A percentile compares a stretch with the other conserved stretches of the same genome.
Conservation (phyloP, 805 yeast species). For the Allodekkera sacchari region DNA sequence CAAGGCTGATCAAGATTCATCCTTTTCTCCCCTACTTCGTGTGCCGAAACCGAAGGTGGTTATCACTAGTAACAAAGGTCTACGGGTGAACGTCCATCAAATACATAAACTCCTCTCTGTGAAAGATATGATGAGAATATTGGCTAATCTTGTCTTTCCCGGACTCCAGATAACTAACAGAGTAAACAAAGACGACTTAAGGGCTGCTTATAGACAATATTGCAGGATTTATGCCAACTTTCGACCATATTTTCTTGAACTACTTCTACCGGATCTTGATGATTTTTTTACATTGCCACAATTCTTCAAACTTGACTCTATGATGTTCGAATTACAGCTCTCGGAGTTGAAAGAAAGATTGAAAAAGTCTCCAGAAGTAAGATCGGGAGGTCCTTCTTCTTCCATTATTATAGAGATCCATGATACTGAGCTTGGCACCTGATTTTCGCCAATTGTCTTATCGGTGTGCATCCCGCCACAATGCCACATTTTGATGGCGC, state of each 20-base stretch:
- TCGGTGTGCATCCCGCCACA: too few relatives aligned
- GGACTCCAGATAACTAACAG: conserved; percentile 6
- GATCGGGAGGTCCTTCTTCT: conserved; percentile 39
- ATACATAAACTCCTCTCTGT: conserved; percentile 10
- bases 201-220: conserved; percentile 2
- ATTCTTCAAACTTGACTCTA: conserved; percentile 14
- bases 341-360: conserved; percentile 39
- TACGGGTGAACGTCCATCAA: conserved; percentile 6
- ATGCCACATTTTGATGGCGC: too few relatives aligned
- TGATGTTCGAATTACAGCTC: conserved; percentile 18
- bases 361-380: conserved; percentile 33
- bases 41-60: neutral
- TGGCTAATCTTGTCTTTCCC: conserved; percentile 13
- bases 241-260: conserved; percentile 12
- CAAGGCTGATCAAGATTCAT: neutral
- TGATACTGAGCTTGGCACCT: too few relatives aligned
- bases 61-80: conserved; percentile 6
- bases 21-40: neutral
- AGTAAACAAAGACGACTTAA: neutral
- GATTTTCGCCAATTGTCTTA: too few relatives aligned
- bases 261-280: conserved; percentile 12
- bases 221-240: conserved; percentile 12
- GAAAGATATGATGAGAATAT: conserved; percentile 9
- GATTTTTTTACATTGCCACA: conserved; percentile 14
- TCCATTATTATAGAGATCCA: conserved; percentile 3